Percentiles rank a stretch among this genome's conserved stretches.
phyloP scores from a whole-genome alignment of 805 yeast species.

The Cyberlindnera xylosilytica region DNA sequence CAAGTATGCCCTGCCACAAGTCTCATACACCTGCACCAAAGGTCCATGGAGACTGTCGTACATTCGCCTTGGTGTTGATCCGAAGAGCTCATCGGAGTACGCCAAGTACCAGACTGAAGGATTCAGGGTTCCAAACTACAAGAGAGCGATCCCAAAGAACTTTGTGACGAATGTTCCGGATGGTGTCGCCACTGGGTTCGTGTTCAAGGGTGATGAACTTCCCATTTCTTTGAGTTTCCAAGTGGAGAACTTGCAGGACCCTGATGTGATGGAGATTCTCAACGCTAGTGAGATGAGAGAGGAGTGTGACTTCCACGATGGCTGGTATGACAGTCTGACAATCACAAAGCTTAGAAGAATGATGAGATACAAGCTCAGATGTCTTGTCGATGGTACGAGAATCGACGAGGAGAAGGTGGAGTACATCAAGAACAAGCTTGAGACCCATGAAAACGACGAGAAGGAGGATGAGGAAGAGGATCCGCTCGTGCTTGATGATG shows the following conservation, averaged over 20 bases:
- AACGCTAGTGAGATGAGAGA: conserved; percentile 36
- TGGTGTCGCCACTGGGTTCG: conserved; percentile 43
- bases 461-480: conserved; percentile 22
- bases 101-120: conserved; percentile 82
- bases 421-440: conserved; percentile 33
- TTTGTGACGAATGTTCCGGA: conserved; percentile 32
- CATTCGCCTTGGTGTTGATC: conserved; percentile 76
- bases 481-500: conserved; percentile 29
- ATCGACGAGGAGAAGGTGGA: conserved; percentile 39
- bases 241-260: conserved; percentile 73
- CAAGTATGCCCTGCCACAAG: conserved; percentile 79
- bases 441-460: conserved; percentile 18
- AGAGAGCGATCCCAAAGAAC: conserved; percentile 29
- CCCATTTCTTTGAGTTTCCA: conserved; percentile 75
- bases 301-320: conserved; percentile 58
- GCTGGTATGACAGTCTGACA: conserved; percentile 72
- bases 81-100: conserved; percentile 49
- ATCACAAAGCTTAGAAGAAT: conserved; percentile 65
- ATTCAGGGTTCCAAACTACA: conserved; percentile 42
- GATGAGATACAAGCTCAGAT: conserved; percentile 66
- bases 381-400: conserved; percentile 47
- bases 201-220: conserved; percentile 67
- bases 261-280: conserved; percentile 49
- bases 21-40: conserved; percentile 73
- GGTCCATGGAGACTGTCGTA: conserved; percentile 96